Evolutionary conservation across 192 early-diverging fungal species (phyloP).

Genomic region (Pilobolus umbonatus): DNA sequence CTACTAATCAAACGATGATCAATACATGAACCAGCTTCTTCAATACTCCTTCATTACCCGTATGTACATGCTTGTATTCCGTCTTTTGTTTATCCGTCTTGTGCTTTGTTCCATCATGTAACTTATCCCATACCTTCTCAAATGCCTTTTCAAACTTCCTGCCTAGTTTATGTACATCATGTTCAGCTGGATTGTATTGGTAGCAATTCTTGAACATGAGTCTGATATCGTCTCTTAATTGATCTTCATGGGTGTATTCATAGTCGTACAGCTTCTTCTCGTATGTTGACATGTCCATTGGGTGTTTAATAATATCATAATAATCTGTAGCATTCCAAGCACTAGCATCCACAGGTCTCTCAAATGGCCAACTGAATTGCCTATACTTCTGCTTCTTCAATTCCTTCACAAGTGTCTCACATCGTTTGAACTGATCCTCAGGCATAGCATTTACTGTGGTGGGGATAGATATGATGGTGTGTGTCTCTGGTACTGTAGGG

Average conservation of each 20-base stretch:
- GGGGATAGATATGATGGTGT: not conserved
- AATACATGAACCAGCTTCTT: not conserved
- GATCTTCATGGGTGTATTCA: slow-evolving; percentile 52
- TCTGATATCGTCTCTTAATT: slow-evolving; percentile 62
- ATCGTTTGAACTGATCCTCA: slow-evolving; percentile 20
- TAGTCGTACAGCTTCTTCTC: slow-evolving; percentile 51
- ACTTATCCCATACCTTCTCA: slow-evolving; percentile 57
- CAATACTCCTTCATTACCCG: not conserved
- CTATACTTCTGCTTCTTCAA: slow-evolving; percentile 20
- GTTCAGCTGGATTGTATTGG: slow-evolving; percentile 59
- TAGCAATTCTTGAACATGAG: slow-evolving; percentile 78
- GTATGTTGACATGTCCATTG: slow-evolving; percentile 79
- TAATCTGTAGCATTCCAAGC: slow-evolving; percentile 80
- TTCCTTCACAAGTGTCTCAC: slow-evolving; percentile 17
- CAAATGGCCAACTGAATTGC: slow-evolving; percentile 46
- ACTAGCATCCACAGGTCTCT: slow-evolving; percentile 80
- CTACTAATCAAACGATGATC: not conserved
- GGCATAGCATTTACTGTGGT: slow-evolving; percentile 4
- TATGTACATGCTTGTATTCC: not conserved
- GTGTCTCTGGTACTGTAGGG: not conserved
- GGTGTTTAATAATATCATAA: slow-evolving; percentile 63
- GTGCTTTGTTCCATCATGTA: not conserved
- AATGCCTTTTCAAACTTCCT: slow-evolving; percentile 61
- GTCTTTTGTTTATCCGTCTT: not conserved
- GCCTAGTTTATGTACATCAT: slow-evolving; percentile 58